These are phyloP conservation scores for Aspergillus diversus DNA, from an alignment of 495 filamentous ascomycete genomes.

Conservation along the genomic window DNA sequence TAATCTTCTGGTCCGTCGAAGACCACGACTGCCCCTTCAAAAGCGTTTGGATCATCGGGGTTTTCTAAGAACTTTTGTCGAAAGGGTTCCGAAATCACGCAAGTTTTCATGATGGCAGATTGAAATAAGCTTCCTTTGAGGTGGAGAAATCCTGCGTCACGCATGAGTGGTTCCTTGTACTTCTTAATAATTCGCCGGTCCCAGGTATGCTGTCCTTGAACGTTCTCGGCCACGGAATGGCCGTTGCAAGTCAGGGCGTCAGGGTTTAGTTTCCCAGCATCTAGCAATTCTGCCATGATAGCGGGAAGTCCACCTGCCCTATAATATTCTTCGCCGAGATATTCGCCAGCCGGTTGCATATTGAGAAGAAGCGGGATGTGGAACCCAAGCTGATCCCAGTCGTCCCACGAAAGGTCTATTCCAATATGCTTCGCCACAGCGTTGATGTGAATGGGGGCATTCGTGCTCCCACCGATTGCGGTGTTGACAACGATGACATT, in stretches of 20 bases:
- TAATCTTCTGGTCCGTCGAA: constrained; percentile 62
- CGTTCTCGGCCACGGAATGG: constrained; percentile 44
- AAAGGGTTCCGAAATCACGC: constrained; percentile 55
- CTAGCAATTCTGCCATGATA: constrained; percentile 56
- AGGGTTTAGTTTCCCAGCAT: constrained; percentile 46
- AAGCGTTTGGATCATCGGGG: constrained; percentile 54
- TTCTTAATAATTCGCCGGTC: constrained; percentile 48
- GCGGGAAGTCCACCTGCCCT: constrained; percentile 58
- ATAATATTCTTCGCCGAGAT: constrained; percentile 56
- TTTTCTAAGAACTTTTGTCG: constrained; percentile 50
- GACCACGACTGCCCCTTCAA: constrained; percentile 53
- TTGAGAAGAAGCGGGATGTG: constrained; percentile 55
- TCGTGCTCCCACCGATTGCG: constrained; percentile 59
- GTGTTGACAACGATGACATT: constrained; percentile 58
- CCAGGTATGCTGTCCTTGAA: constrained; percentile 47
- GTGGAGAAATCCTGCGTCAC: constrained; percentile 55
- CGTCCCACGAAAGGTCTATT: constrained; percentile 53
- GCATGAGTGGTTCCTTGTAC: constrained; percentile 49
- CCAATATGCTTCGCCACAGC: constrained; percentile 59
- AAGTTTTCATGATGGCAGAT: constrained; percentile 62
- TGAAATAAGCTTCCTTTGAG: constrained; percentile 56
- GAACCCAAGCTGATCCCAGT: constrained; percentile 56
- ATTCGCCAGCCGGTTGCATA: constrained; percentile 57
- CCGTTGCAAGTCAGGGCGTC: constrained; percentile 50
- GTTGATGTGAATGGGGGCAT: constrained; percentile 59